Evolutionary conservation across 305 asterid species (phyloP).

Genomic region (Lippia alba): DNA sequence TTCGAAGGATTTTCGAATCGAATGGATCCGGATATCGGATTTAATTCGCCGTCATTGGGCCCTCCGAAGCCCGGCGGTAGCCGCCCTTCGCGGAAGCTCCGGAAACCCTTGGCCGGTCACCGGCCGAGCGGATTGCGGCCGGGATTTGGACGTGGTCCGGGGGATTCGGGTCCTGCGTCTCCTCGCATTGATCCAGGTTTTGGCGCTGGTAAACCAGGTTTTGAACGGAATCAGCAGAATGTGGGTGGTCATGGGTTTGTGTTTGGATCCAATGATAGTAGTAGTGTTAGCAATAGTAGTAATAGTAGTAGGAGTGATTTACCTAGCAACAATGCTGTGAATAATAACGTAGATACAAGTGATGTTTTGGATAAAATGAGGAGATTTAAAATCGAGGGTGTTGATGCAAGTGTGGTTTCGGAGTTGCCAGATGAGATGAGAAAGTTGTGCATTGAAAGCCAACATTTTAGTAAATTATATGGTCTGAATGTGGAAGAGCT

Average conservation of each 20-base stretch:
- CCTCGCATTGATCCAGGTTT: slow-evolving; percentile 42
- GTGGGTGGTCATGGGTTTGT: slow-evolving; percentile 50
- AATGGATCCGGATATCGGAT: slow-evolving; percentile 75
- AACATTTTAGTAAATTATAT: slow-evolving; percentile 37
- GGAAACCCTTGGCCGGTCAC: slow-evolving; percentile 58
- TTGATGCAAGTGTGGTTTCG: slow-evolving; percentile 46
- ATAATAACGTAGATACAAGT: slow-evolving; percentile 42
- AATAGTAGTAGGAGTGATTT: slow-evolving; percentile 27
- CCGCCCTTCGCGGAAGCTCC: slow-evolving; percentile 62
- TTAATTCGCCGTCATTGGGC: slow-evolving; percentile 58
- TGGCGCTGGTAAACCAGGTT: slow-evolving; percentile 36
- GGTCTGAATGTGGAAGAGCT: slow-evolving; percentile 51
- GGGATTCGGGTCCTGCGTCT: slow-evolving; percentile 35
- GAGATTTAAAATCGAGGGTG: slow-evolving; percentile 52
- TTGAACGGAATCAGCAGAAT: slow-evolving; percentile 43
- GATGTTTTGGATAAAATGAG: slow-evolving; percentile 57
- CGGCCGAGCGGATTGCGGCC: slow-evolving; percentile 43
- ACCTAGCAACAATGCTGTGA: slow-evolving; percentile 36
- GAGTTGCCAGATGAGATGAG: slow-evolving; percentile 71
- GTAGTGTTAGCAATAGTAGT: slow-evolving; percentile 21
- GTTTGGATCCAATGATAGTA: slow-evolving; percentile 46
- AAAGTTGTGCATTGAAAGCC: slow-evolving; percentile 56
- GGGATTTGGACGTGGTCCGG: slow-evolving; percentile 30
- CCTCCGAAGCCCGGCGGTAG: slow-evolving; percentile 54
- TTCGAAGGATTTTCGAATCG: slow-evolving; percentile 26